Conservation (phyloP, 2,329 filamentous ascomycete genomes). For the Talaromyces islandicus region DNA sequence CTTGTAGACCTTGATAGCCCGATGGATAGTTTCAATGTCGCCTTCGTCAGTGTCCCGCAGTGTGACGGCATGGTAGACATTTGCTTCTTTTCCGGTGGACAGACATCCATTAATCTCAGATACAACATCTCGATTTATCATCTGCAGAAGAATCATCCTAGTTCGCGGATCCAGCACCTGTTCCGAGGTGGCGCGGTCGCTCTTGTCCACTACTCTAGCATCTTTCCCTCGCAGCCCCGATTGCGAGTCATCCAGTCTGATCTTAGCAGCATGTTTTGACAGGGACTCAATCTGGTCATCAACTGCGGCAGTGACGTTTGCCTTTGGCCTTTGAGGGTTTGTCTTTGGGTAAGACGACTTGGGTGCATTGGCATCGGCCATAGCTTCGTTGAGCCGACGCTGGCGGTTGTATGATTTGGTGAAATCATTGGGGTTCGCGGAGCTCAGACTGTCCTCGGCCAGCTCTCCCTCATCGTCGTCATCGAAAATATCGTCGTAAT, state of each 20-base stretch:
- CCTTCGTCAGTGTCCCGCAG: conserved; percentile 50
- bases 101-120: conserved; percentile 91
- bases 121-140: conserved; percentile 87
- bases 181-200: conserved; percentile 87
- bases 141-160: conserved; percentile 89
- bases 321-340: conserved; percentile 71
- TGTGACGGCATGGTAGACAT: conserved; percentile 86
- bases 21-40: conserved; percentile 54
- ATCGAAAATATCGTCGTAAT: conserved; percentile 53
- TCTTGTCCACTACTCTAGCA: conserved; percentile 59
- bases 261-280: conserved; percentile 77
- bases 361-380: conserved; percentile 43
- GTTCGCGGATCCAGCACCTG: conserved; percentile 92
- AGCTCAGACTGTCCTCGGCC: conserved; percentile 50
- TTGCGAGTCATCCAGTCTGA: conserved; percentile 64
- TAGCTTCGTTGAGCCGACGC: conserved; percentile 56
- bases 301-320: conserved; percentile 72
- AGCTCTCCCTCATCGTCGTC: conserved; percentile 37
- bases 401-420: conserved; percentile 89
- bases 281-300: conserved; percentile 87
- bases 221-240: conserved; percentile 47
- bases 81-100: conserved; percentile 95
- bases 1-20: conserved; percentile 98
- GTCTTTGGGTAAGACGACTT: conserved; percentile 59
- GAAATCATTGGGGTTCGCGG: conserved; percentile 59